phyloP scores from a whole-genome alignment of 805 yeast species.

The Zygoascus bituminiphila region DNA sequence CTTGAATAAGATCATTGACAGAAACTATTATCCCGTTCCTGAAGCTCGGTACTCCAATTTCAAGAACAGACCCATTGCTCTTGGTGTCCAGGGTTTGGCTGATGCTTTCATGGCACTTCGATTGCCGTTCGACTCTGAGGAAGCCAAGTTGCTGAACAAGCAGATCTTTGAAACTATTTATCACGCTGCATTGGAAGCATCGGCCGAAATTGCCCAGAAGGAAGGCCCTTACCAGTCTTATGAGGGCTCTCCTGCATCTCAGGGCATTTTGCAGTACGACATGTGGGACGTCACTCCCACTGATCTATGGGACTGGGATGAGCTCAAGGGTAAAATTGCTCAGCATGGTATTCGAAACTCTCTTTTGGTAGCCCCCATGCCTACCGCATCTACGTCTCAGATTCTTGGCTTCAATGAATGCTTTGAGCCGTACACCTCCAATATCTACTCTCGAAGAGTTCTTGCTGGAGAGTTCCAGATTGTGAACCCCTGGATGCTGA shows the following conservation, averaged over 20 bases:
- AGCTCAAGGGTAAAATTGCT: slow-evolving; percentile 46
- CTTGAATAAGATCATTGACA: slow-evolving; percentile 73
- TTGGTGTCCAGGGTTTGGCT: slow-evolving; percentile 94
- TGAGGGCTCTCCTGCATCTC: slow-evolving; percentile 77
- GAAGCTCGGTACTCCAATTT: slow-evolving; percentile 62
- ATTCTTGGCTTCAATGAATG: slow-evolving; percentile 88
- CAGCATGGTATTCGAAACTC: slow-evolving; percentile 74
- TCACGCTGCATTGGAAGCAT: slow-evolving; percentile 81
- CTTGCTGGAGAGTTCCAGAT: slow-evolving; percentile 87
- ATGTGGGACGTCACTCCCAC: slow-evolving; percentile 71
- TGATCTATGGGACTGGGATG: slow-evolving; percentile 74
- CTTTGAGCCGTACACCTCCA: slow-evolving; percentile 89
- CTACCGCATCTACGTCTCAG: slow-evolving; percentile 95
- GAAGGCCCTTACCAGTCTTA: slow-evolving; percentile 66
- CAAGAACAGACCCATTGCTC: slow-evolving; percentile 79
- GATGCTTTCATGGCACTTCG: slow-evolving; percentile 70
- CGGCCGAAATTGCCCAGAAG: slow-evolving; percentile 62
- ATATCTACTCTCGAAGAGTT: slow-evolving; percentile 79
- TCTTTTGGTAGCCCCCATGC: slow-evolving; percentile 87
- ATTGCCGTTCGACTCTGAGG: slow-evolving; percentile 70
- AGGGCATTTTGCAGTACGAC: slow-evolving; percentile 77
- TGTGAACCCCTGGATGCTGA: slow-evolving; percentile 71
- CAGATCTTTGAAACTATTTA: slow-evolving; percentile 91
- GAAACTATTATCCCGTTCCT: slow-evolving; percentile 69
- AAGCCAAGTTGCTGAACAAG: slow-evolving; percentile 61